phyloP scores from a whole-genome alignment of 768 basidiomycete genomes.

The Xerocomellus dryophilus region DNA sequence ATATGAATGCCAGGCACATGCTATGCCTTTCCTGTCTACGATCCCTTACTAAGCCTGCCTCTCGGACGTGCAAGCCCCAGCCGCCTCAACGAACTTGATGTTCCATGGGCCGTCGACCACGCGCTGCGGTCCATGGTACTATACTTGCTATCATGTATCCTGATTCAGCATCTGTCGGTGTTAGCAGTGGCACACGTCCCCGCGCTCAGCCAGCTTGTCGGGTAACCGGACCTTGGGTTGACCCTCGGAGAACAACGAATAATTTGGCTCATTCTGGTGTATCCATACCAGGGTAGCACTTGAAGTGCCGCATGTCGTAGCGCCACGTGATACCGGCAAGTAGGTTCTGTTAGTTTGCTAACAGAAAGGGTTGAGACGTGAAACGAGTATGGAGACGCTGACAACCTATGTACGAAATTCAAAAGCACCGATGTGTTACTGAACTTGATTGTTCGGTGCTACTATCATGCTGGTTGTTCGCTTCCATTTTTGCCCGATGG shows the following conservation, averaged over 20 bases:
- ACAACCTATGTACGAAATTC: conserved; percentile 10
- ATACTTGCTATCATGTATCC: conserved; percentile 16
- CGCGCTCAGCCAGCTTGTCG: conserved; percentile 8
- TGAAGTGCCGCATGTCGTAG: conserved; percentile 4
- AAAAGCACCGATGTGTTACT: conserved; percentile 14
- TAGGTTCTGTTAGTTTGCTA: conserved; percentile 20
- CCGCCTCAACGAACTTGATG: conserved; percentile 1
- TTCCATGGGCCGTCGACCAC: conserved; percentile 14
- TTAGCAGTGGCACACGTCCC: conserved; percentile 7
- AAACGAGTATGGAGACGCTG: conserved; percentile 28
- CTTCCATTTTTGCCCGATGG: conserved; percentile 25
- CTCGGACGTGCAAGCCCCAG: conserved; percentile 7
- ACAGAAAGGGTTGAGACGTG: conserved; percentile 19
- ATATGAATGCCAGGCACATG: conserved; percentile 15
- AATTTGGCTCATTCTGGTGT: conserved; percentile 1
- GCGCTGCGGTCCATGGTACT: neutral
- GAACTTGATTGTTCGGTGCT: neutral
- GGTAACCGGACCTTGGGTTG: conserved; percentile 9
- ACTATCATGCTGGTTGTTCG: conserved; percentile 3
- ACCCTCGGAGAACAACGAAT: conserved; percentile 4
- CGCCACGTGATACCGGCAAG: conserved; percentile 29
- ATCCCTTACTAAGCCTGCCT: conserved; percentile 4
- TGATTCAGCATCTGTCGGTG: neutral
- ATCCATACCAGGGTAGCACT: neutral
- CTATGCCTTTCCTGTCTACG: conserved; percentile 8